Conservation (phyloP, 345 rosid genomes). For the Boechera stricta region DNA sequence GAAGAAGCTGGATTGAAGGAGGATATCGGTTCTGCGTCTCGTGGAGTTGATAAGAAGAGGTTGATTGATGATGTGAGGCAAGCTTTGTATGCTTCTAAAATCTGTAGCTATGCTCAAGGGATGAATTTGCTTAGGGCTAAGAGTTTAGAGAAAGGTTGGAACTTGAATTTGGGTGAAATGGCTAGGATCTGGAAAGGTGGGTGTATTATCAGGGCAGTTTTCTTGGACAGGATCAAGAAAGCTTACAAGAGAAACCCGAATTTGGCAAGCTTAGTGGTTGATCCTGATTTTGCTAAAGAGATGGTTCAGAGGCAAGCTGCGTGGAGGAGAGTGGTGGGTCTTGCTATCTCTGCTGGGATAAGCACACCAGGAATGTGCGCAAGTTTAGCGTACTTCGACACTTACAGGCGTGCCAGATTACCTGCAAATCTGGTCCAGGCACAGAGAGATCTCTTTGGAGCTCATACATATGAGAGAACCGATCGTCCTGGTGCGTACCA, state of each 20-base stretch:
- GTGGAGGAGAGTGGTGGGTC: slow-evolving; percentile 93
- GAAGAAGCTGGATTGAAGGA: slow-evolving; percentile 81
- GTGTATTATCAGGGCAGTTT: slow-evolving; percentile 89
- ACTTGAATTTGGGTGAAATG: slow-evolving; percentile 84
- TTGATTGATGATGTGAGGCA: slow-evolving; percentile 93
- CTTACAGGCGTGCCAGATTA: slow-evolving; percentile 89
- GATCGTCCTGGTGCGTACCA: slow-evolving; percentile 86
- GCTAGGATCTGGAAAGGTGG: slow-evolving; percentile 99
- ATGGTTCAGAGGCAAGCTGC: slow-evolving; percentile 97
- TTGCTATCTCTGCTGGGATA: slow-evolving; percentile 83
- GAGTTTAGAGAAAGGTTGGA: slow-evolving; percentile 80
- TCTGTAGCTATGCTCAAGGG: slow-evolving; percentile 95
- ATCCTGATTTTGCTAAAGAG: slow-evolving; percentile 90
- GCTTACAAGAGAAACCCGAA: slow-evolving; percentile 87
- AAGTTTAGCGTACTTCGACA: slow-evolving; percentile 87
- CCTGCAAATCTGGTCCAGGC: slow-evolving; percentile 98
- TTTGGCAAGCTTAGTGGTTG: slow-evolving; percentile 80
- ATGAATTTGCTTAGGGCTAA: slow-evolving; percentile 94
- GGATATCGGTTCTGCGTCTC: slow-evolving; percentile 51
- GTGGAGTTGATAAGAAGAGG: slow-evolving; percentile 70
- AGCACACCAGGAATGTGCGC: slow-evolving; percentile 97
- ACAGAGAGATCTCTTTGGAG: slow-evolving; percentile 97
- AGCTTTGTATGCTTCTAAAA: slow-evolving; percentile 86
- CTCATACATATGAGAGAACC: slow-evolving; percentile 92
- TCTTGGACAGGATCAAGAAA: slow-evolving; percentile 92